These are phyloP conservation scores for Coemansia sp. DNA, from an alignment of 192 early-diverging fungal species.

Conservation along the genomic window DNA sequence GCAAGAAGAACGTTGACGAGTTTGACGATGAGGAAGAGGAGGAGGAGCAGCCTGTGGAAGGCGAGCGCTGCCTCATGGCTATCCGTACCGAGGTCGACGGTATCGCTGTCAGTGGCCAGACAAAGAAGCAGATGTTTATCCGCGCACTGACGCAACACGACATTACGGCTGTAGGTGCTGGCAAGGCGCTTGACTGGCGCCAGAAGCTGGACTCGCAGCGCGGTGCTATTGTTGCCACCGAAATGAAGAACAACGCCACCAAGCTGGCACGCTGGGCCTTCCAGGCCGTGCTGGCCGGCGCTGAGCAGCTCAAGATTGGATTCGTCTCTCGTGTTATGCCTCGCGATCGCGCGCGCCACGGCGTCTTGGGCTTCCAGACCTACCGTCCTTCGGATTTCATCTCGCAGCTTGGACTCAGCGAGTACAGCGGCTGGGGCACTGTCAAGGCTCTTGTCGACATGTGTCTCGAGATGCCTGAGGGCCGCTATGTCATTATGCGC, in stretches of 20 bases:
- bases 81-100: constrained; percentile 91
- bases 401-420: constrained; percentile 78
- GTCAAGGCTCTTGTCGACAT: constrained; percentile 90
- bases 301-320: constrained; percentile 87
- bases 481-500: constrained; percentile 91
- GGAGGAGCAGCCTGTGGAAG: constrained; percentile 53
- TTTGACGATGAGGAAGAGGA: constrained; percentile 46
- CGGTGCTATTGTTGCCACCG: constrained; percentile 93
- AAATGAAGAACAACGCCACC: constrained; percentile 96
- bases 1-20: neutral
- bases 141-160: constrained; percentile 94
- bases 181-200: constrained; percentile 90
- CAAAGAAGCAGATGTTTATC: constrained; percentile 58
- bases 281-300: constrained; percentile 85
- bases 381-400: constrained; percentile 91
- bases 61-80: constrained; percentile 62
- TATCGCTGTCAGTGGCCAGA: constrained; percentile 57
- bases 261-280: constrained; percentile 95
- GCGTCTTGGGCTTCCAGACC: constrained; percentile 75
- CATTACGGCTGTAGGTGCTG: constrained; percentile 74
- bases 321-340: constrained; percentile 74
- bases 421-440: constrained; percentile 94
- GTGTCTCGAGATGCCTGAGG: constrained; percentile 81
- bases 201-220: constrained; percentile 90
- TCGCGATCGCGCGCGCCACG: constrained; percentile 77